Percentiles rank a stretch among this genome's conserved stretches.
These are phyloP conservation scores for Mucor saturninus DNA, from an alignment of 371 early-diverging fungal genomes.

Conservation along the genomic window DNA sequence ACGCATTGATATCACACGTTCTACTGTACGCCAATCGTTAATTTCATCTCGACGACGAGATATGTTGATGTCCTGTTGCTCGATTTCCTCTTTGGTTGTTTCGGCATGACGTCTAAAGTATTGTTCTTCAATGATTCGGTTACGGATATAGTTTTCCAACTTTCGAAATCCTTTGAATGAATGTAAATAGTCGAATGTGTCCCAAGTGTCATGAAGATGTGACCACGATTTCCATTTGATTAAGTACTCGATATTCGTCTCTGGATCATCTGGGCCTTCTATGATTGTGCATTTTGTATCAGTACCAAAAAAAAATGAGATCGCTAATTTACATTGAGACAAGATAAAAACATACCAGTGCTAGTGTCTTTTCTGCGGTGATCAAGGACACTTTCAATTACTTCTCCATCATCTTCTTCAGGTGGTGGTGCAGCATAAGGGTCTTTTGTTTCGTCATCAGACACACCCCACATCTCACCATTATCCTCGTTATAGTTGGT, in stretches of 20 bases:
- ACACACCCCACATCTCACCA: slow-evolving; percentile 47
- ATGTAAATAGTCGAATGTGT: slow-evolving; percentile 64
- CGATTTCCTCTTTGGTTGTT: slow-evolving; percentile 84
- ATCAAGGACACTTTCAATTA: slow-evolving; percentile 68
- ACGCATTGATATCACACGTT: slow-evolving; percentile 83
- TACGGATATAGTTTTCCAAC: slow-evolving; percentile 86
- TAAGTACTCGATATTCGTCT: slow-evolving; percentile 75
- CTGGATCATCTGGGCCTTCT: slow-evolving; percentile 54
- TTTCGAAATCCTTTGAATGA: slow-evolving; percentile 87
- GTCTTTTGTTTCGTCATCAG: slow-evolving; percentile 39
- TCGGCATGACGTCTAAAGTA: slow-evolving; percentile 69
- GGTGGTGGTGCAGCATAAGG: slow-evolving; percentile 3
- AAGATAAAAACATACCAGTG: slow-evolving; percentile 20
- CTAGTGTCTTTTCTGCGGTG: slow-evolving; percentile 46
- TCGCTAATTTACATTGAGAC: neutral
- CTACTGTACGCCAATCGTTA: slow-evolving; percentile 85
- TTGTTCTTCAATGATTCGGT: slow-evolving; percentile 66
- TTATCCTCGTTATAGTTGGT: slow-evolving; percentile 61
- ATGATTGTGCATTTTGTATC: slow-evolving; percentile 30
- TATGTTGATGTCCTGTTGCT: slow-evolving; percentile 81
- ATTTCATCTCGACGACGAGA: slow-evolving; percentile 84
- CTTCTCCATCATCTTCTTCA: slow-evolving; percentile 65
- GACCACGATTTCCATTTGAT: slow-evolving; percentile 95
- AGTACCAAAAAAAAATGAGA: slow-evolving; percentile 1
- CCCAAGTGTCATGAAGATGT: slow-evolving; percentile 95